Base-by-base conservation (phyloP, 1,284 basidiomycete genomes). In the Puccinia horiana region DNA sequence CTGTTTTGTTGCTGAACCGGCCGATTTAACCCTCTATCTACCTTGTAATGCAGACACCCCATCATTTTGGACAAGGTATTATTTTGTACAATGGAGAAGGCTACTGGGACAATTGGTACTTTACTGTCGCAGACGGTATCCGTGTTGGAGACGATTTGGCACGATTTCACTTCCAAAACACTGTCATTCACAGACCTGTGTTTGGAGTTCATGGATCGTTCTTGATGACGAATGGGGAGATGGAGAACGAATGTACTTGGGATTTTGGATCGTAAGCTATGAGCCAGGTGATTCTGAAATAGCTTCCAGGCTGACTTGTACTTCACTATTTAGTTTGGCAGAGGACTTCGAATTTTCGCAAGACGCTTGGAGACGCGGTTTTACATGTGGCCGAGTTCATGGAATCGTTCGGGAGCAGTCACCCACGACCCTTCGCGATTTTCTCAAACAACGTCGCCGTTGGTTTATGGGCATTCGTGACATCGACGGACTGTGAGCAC, bases 331-430 rank as follows among this genome's bases (percentile, higher is more conserved):
- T 75, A 86, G 85, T 42, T 83, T 88, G 67, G 87, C 87, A 61
- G 87, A 88, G 84, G 87, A 88, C 84, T 88, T 88, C 78, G 87
- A 88, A 83, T 88, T 88, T 83, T 88, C 87, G 65, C 87, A 88
- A 84, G 87, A 87, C 72, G 87, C 87, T 8, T 88, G 87, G 87
- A 83, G 85, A 29, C 86, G 87, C 44, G 87, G 87, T 9, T 88
- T 87, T 84, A 88, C 87, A 0, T 86, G 87, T 54, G 87, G 87
- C 47, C 84, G 87, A 23, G 87, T 88, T 77, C 87, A 88, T 85
- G 87, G 87, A 82, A 86, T 88, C 74, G 87, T 88, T 47, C 86
- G 87, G 47, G 87, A 88, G 82, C 87, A 88, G 84, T 87, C 86
- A 67, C 87, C 87, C 16, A 86, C 86, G 29, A 86, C 86, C 20